Evolutionary conservation across 1,284 basidiomycete species (phyloP).

Genomic region (Filobasidium uniguttulatum): DNA sequence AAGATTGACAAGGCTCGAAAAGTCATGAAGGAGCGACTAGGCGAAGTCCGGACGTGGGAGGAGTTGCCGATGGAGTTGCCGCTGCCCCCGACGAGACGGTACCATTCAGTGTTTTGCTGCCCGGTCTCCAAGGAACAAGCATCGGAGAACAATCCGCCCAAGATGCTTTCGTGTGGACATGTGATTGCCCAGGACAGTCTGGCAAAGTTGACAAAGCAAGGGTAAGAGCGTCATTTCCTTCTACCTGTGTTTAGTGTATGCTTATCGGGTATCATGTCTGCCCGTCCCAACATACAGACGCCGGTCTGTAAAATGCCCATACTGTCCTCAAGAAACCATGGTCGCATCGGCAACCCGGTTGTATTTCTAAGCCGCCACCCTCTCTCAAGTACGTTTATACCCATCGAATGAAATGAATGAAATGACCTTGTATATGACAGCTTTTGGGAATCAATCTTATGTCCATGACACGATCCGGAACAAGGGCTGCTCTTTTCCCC

Average conservation of each 20-base stretch:
- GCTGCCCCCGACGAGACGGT: conserved; percentile 66
- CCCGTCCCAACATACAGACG: conserved; percentile 17
- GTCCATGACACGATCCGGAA: too few relatives aligned
- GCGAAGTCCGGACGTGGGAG: conserved; percentile 78
- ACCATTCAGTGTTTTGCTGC: conserved; percentile 94
- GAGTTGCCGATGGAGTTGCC: conserved; percentile 96
- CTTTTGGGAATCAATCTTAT: too few relatives aligned
- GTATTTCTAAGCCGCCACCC: conserved; percentile 31
- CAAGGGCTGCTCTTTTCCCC: too few relatives aligned
- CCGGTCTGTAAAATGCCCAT: conserved; percentile 34
- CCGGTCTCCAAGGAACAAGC: conserved; percentile 96
- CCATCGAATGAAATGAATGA: too few relatives aligned
- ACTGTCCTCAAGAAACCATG: conserved; percentile 34
- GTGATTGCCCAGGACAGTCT: conserved; percentile 81
- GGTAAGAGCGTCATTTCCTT: conserved; percentile 45
- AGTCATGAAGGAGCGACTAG: conserved; percentile 71
- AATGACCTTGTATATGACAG: too few relatives aligned
- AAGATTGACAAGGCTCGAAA: conserved; percentile 83
- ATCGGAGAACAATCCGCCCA: conserved; percentile 83
- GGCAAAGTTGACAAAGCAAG: conserved; percentile 69
- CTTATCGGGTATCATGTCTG: not conserved
- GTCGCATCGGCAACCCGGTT: conserved; percentile 26
- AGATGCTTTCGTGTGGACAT: conserved; percentile 95
- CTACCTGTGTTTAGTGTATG: not conserved
- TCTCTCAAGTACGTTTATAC: too few relatives aligned